Evolutionary conservation across 495 filamentous ascomycete species (phyloP).

Genomic region (Neurospora sp.): DNA sequence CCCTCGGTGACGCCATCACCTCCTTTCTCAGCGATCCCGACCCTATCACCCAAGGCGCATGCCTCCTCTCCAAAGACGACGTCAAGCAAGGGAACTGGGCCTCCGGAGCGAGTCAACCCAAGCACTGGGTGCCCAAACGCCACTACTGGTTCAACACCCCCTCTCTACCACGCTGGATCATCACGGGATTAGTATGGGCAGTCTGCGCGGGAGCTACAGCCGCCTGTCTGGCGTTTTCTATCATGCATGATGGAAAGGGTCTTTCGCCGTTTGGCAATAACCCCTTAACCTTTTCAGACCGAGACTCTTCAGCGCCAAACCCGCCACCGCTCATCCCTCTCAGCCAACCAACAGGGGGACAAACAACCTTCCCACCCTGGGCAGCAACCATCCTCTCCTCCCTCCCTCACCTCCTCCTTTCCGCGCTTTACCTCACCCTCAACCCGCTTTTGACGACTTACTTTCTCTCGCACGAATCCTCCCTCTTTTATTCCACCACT

Average conservation of each 20-base stretch:
- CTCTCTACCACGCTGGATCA: constrained; percentile 25
- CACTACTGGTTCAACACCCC: constrained; percentile 34
- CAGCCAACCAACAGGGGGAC: neutral
- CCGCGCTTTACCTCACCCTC: constrained; percentile 26
- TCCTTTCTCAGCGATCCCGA: constrained; percentile 36
- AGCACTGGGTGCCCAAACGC: constrained; percentile 27
- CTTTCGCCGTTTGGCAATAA: constrained; percentile 22
- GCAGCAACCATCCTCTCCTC: constrained; percentile 20
- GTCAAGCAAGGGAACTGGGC: constrained; percentile 28
- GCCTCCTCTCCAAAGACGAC: constrained; percentile 31
- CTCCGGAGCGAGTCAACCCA: constrained; percentile 13
- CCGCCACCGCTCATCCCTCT: neutral
- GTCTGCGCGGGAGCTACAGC: constrained; percentile 17
- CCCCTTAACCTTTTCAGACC: neutral
- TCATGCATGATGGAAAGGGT: constrained; percentile 8
- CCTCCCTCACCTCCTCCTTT: constrained; percentile 32
- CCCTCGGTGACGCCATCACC: constrained; percentile 34
- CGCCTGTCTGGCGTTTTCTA: constrained; percentile 18
- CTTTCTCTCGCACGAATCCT: constrained; percentile 34
- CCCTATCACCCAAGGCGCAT: constrained; percentile 22
- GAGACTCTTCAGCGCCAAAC: neutral
- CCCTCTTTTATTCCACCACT: constrained; percentile 14
- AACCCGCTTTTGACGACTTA: constrained; percentile 32
- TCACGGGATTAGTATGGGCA: constrained; percentile 20
- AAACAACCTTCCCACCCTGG: neutral